Percentiles rank a stretch among this genome's conserved stretches.
phyloP scores from a whole-genome alignment of 75 land plant species.

The Picea glauca region DNA sequence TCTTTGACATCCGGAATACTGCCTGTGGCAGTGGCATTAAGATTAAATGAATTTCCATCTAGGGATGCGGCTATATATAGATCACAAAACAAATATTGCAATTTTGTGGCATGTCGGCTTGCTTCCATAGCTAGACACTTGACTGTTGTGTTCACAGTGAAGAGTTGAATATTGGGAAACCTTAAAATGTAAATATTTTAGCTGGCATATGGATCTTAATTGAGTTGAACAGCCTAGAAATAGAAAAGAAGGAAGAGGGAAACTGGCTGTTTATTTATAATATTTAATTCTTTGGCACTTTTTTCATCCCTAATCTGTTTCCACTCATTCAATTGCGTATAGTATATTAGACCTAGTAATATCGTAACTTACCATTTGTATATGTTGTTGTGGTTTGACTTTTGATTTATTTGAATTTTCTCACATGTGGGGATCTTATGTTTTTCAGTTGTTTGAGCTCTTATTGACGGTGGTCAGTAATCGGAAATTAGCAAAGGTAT shows the following conservation, averaged over 20 bases:
- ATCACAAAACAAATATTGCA: background rate
- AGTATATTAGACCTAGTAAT: background rate
- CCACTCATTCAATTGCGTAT: background rate
- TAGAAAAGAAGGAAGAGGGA: background rate
- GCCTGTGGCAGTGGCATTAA: no score
- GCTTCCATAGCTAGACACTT: background rate
- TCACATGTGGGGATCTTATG: background rate
- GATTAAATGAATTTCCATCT: no score
- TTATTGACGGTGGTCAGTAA: conserved; percentile 72
- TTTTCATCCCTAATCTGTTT: background rate
- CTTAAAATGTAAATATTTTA: background rate
- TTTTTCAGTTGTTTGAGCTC: conserved; percentile 83
- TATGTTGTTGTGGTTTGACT: background rate
- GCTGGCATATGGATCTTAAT: background rate
- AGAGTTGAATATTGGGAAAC: background rate
- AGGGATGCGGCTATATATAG: background rate
- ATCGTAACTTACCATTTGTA: background rate
- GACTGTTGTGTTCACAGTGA: background rate
- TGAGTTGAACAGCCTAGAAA: background rate
- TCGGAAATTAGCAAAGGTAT: conserved; percentile 37
- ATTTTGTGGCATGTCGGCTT: background rate
- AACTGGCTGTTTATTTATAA: background rate
- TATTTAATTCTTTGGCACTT: background rate
- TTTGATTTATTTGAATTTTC: background rate
- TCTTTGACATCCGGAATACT: no score